Percentiles rank a stretch among this genome's conserved stretches.
These are phyloP conservation scores for Floccularia luteovirens DNA, from an alignment of 768 basidiomycete species.

Conservation along the genomic window DNA sequence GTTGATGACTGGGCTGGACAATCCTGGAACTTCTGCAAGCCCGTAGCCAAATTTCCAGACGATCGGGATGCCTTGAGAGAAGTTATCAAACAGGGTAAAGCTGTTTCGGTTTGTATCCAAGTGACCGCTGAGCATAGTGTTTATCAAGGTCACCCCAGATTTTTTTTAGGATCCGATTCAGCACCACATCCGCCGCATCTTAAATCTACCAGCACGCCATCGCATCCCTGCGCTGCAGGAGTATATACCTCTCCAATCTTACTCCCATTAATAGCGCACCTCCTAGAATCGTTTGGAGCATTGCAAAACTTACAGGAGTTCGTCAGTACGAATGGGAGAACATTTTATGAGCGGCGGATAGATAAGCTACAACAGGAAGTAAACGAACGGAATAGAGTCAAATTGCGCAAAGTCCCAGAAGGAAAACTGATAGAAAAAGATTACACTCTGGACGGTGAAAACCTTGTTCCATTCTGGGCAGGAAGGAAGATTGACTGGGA, in stretches of 20 bases:
- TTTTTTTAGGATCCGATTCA: slow-evolving; percentile 96
- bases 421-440: slow-evolving; percentile 34
- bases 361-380: too few species aligned
- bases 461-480: slow-evolving; percentile 81
- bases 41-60: slow-evolving; percentile 92
- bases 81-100: slow-evolving; percentile 66
- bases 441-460: slow-evolving; percentile 41
- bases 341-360: slow-evolving; percentile 70
- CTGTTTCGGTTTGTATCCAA: background rate
- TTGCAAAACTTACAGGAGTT: slow-evolving; percentile 78
- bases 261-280: slow-evolving; percentile 81
- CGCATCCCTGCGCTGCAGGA: slow-evolving; percentile 83
- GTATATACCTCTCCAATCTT: slow-evolving; percentile 93
- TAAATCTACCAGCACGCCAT: slow-evolving; percentile 66
- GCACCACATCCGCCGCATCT: slow-evolving; percentile 78
- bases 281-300: slow-evolving; percentile 83
- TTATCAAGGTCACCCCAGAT: slow-evolving; percentile 73
- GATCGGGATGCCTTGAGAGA: slow-evolving; percentile 79
- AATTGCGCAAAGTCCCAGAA: slow-evolving; percentile 31
- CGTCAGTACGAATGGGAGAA: slow-evolving; percentile 69
- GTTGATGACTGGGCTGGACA: slow-evolving; percentile 98
- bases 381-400: slow-evolving; percentile 25
- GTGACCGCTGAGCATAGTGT: background rate
- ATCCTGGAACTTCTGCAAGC: slow-evolving; percentile 95
- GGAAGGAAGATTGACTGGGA: slow-evolving; percentile 78